phyloP scores from a whole-genome alignment of 345 rosid species.

The Ricinus communis region DNA sequence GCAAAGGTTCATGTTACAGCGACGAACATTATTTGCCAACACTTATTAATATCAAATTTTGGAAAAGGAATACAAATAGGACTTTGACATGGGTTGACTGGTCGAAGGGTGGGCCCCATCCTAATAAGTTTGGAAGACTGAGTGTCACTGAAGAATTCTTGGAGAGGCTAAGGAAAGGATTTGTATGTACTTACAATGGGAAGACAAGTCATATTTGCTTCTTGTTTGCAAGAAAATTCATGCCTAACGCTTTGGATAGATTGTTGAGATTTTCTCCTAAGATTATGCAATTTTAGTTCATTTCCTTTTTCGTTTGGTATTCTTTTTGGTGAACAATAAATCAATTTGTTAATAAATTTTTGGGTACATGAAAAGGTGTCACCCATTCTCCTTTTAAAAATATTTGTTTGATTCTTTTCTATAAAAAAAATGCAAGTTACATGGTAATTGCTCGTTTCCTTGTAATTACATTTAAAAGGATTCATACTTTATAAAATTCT shows the following conservation, averaged over 20 bases:
- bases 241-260: conserved; percentile 52
- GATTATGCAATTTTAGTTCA: conserved; percentile 12
- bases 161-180: conserved; percentile 39
- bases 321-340: background rate
- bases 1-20: conserved; percentile 50
- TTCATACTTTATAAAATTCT: no score
- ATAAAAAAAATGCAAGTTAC: no score
- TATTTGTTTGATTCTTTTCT: no score
- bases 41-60: conserved; percentile 35
- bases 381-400: no score
- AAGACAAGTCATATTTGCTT: conserved; percentile 44
- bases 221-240: conserved; percentile 79
- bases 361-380: no score
- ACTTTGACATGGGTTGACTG: conserved; percentile 82
- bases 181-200: conserved; percentile 54
- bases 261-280: conserved; percentile 55
- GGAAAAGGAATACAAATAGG: conserved; percentile 48
- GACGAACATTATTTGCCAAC: conserved; percentile 89
- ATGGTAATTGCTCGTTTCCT: no score
- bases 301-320: background rate
- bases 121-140: conserved; percentile 34
- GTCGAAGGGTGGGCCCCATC: conserved; percentile 71
- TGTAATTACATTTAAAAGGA: no score
- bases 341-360: no score
- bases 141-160: conserved; percentile 49